Conservation (phyloP, 345 rosid species). For the Gossypium bickii region DNA sequence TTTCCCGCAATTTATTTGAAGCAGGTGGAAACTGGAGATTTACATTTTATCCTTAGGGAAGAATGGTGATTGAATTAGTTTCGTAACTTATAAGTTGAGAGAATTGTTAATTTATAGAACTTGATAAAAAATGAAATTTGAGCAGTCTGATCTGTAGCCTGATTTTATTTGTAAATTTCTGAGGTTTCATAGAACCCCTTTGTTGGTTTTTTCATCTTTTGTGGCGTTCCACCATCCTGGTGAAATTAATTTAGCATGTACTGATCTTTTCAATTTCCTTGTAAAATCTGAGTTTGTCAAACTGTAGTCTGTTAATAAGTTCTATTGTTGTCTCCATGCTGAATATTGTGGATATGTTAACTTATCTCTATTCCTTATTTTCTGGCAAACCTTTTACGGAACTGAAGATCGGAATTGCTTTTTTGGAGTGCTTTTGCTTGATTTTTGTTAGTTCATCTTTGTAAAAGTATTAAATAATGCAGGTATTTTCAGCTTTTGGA, state of each 20-base stretch:
- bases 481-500: constrained; percentile 99
- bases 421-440: constrained; percentile 4
- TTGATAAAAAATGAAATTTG: not conserved
- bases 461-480: constrained; percentile 36
- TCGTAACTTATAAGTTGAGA: not conserved
- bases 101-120: not conserved
- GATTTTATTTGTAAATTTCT: not conserved
- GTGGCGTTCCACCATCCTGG: not conserved
- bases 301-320: not conserved
- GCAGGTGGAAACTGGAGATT: not conserved
- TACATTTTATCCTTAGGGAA: not conserved
- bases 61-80: not conserved
- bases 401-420: not conserved
- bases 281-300: not conserved
- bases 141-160: not conserved
- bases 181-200: not conserved
- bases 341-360: not conserved
- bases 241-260: not conserved
- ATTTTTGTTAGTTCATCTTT: constrained; percentile 15
- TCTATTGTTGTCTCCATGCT: not conserved
- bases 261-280: not conserved
- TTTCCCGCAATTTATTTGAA: not conserved
- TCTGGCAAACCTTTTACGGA: not conserved
- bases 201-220: not conserved
- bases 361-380: not conserved